Evolutionary conservation across 2,329 filamentous ascomycete species (phyloP).

Genomic region (Penicillium verrucosum): DNA sequence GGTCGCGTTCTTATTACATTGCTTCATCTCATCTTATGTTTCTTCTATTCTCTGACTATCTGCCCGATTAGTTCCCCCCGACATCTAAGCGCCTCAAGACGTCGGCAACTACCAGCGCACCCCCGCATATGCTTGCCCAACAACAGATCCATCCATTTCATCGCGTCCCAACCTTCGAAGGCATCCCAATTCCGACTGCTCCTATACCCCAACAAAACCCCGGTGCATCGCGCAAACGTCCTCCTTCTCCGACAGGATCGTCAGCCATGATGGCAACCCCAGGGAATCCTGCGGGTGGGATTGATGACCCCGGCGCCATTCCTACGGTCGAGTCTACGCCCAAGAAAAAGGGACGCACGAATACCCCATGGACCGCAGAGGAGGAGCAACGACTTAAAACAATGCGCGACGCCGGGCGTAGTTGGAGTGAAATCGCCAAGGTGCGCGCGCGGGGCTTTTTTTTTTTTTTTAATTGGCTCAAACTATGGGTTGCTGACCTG

Average conservation of each 20-base stretch:
- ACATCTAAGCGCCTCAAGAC: constrained; percentile 44
- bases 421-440: constrained; percentile 98
- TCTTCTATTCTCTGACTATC: constrained; percentile 9
- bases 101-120: constrained; percentile 34
- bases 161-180: constrained; percentile 36
- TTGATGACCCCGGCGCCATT: constrained; percentile 28
- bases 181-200: constrained; percentile 40
- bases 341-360: constrained; percentile 90
- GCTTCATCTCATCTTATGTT: constrained; percentile 1
- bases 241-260: constrained; percentile 39
- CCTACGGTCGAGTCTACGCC: constrained; percentile 32
- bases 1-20: constrained; percentile 11
- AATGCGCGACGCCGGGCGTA: constrained; percentile 89
- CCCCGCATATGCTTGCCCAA: constrained; percentile 38
- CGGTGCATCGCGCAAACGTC: constrained; percentile 42
- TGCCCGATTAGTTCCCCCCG: constrained; percentile 35
- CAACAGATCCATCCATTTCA: constrained; percentile 39
- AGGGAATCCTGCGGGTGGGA: constrained; percentile 28
- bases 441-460: constrained; percentile 48
- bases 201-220: constrained; percentile 32
- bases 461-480: neutral
- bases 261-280: constrained; percentile 39
- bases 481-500: constrained; percentile 4
- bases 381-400: constrained; percentile 90
- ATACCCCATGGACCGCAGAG: constrained; percentile 94